A percentile compares a stretch with the other conserved stretches of the same genome.
phyloP scores from a whole-genome alignment of 495 filamentous ascomycete genomes.

The Hyaloscypha finlandica region DNA sequence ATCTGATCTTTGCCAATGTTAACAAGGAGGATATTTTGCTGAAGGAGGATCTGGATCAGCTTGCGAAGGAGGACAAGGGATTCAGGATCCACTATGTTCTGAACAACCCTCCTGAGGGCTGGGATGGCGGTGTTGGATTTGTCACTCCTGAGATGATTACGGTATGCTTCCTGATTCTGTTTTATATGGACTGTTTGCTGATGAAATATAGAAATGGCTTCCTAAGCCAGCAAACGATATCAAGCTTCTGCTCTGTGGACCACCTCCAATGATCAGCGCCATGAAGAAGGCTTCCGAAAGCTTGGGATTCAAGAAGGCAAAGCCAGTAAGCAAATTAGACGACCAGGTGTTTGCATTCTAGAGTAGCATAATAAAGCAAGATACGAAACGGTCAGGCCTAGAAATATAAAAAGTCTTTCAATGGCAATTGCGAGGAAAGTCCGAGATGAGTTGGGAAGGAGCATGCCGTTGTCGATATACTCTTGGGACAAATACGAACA shows the following conservation, averaged over 20 bases:
- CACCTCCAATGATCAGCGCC: conserved; percentile 93
- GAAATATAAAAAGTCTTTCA: background rate
- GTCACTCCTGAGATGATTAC: conserved; percentile 95
- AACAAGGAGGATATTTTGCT: conserved; percentile 90
- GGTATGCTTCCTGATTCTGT: conserved; percentile 49
- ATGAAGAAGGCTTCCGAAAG: conserved; percentile 94
- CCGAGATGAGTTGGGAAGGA: background rate
- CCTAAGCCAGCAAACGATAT: conserved; percentile 83
- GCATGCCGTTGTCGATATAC: background rate
- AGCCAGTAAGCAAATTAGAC: conserved; percentile 92
- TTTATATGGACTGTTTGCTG: background rate
- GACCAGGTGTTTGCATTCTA: conserved; percentile 99
- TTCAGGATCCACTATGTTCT: conserved; percentile 93
- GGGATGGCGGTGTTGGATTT: conserved; percentile 89
- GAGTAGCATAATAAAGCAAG: background rate
- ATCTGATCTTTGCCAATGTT: conserved; percentile 96
- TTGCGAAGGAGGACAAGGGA: conserved; percentile 71
- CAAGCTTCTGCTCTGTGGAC: conserved; percentile 96
- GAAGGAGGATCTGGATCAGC: conserved; percentile 81
- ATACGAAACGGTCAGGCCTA: too few species aligned
- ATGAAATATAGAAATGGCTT: conserved; percentile 64
- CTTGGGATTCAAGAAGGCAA: conserved; percentile 87
- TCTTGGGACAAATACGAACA: background rate
- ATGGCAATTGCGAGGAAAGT: background rate
- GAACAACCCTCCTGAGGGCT: conserved; percentile 90